Conservation (phyloP, 73 alveolate genomes). For the Breviolum minutum region DNA sequence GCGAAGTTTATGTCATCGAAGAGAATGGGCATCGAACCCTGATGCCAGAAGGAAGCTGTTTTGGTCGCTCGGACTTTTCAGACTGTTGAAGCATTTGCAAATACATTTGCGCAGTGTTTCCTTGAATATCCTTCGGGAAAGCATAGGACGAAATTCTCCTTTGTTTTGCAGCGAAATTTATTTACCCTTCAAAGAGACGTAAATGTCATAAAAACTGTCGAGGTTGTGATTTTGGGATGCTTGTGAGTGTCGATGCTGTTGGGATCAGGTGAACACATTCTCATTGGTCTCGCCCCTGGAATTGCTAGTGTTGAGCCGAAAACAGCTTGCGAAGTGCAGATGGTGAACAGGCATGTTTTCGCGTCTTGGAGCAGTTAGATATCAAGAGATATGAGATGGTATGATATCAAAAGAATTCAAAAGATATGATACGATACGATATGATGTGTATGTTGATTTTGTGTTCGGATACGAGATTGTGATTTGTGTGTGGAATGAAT, state of each 20-base stretch:
- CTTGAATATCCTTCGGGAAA: too few relatives aligned
- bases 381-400: neutral
- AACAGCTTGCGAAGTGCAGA: constrained; percentile 84
- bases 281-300: constrained; percentile 56
- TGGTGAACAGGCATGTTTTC: constrained; percentile 62
- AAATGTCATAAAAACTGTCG: neutral
- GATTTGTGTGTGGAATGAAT: too few relatives aligned
- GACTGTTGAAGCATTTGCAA: too few relatives aligned
- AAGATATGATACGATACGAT: too few relatives aligned
- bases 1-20: constrained; percentile 51
- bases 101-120: too few relatives aligned
- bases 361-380: neutral
- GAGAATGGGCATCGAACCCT: constrained; percentile 73
- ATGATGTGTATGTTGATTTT: too few relatives aligned
- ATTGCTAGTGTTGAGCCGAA: constrained; percentile 50
- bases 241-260: neutral
- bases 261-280: constrained; percentile 38
- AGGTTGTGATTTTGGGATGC: neutral
- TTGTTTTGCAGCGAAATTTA: too few relatives aligned
- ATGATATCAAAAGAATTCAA: neutral
- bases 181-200: neutral
- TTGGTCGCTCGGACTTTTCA: constrained; percentile 3
- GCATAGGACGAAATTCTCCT: too few relatives aligned
- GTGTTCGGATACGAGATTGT: too few relatives aligned
- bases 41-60: constrained; percentile 82